These are phyloP conservation scores for Blastocystis sp. DNA, from an alignment of 352 stramenopile genomes.

Conservation along the genomic window DNA sequence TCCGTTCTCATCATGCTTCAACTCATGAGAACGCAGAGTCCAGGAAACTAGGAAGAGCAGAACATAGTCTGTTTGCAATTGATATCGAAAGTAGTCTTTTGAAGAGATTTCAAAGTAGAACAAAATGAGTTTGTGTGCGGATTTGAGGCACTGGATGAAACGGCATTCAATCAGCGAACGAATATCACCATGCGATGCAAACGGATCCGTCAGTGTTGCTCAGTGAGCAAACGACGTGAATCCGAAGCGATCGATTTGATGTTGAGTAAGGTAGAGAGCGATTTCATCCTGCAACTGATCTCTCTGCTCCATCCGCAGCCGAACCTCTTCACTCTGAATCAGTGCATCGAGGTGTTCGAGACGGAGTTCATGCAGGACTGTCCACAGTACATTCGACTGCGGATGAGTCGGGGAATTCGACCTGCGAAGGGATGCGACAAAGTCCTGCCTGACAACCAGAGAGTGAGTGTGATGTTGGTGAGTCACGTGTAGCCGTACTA, in stretches of 20 bases:
- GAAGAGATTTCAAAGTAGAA: neutral
- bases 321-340: neutral
- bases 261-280: neutral
- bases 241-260: neutral
- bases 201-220: neutral
- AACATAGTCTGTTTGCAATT: neutral
- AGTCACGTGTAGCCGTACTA: constrained; percentile 11
- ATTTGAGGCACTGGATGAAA: neutral
- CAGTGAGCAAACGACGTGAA: neutral
- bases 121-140: constrained; percentile 6
- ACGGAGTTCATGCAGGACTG: neutral
- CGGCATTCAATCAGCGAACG: constrained; percentile 21
- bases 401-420: neutral
- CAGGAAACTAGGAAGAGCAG: neutral
- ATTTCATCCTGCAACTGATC: neutral
- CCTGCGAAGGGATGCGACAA: neutral
- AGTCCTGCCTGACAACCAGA: constrained; percentile 23
- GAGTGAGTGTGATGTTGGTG: neutral
- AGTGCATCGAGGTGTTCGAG: neutral
- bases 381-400: neutral
- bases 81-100: neutral
- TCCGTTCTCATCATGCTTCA: neutral
- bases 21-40: neutral
- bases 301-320: neutral
- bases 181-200: neutral